Evolutionary conservation across 768 basidiomycete genomes (phyloP).

Genomic region (Mycena maculata): DNA sequence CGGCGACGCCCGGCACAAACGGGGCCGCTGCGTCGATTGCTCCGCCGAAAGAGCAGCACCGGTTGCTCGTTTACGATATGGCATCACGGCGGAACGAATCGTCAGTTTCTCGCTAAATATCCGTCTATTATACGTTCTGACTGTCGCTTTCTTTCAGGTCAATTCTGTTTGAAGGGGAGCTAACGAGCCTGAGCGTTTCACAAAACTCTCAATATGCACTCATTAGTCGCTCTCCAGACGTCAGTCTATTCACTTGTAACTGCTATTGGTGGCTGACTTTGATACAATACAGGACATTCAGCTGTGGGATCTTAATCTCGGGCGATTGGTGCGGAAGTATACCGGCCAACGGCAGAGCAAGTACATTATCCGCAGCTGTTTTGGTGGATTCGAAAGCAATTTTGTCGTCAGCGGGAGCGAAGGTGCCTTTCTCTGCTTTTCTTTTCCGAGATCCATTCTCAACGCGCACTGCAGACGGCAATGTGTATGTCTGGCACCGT

Average conservation of each 20-base stretch:
- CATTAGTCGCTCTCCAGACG: constrained; percentile 89
- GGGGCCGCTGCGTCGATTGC: constrained; percentile 46
- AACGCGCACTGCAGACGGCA: constrained; percentile 71
- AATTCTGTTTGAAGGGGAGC: constrained; percentile 76
- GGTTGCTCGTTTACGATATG: constrained; percentile 83
- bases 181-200: constrained; percentile 90
- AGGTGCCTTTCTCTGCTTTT: constrained; percentile 61
- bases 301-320: constrained; percentile 82
- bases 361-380: constrained; percentile 92
- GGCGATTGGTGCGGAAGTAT: constrained; percentile 80
- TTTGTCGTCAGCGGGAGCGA: constrained; percentile 96
- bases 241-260: constrained; percentile 51
- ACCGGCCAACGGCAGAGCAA: constrained; percentile 86
- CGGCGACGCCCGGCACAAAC: constrained; percentile 40
- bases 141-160: constrained; percentile 56
- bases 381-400: constrained; percentile 89
- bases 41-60: constrained; percentile 58
- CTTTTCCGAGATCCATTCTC: constrained; percentile 15
- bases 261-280: constrained; percentile 30
- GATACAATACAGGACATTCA: constrained; percentile 79
- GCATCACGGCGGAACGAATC: constrained; percentile 72
- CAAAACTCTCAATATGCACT: constrained; percentile 88
- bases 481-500: constrained; percentile 96
- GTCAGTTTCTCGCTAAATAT: constrained; percentile 57
- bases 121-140: neutral